Base-by-base conservation (phyloP, 768 basidiomycete species). In the Russula abietina region DNA sequence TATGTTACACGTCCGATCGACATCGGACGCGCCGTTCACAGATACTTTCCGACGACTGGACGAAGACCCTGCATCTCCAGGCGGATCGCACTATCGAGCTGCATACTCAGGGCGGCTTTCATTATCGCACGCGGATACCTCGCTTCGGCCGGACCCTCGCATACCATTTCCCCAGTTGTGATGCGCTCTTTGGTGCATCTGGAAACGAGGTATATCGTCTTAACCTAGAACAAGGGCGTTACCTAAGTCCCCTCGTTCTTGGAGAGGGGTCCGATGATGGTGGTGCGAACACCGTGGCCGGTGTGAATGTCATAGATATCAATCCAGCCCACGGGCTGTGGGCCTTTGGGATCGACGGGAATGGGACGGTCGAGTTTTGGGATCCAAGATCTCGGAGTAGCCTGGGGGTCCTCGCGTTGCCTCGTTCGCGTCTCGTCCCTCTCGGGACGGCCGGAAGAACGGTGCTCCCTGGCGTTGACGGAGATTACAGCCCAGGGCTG, bases 1-100 rank as follows among this genome's bases (percentile, higher is more conserved):
- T 30, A 51, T 19, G 17, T 17, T 30, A 30, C 22, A 30, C 49
- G 26, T 28, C 28, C 38, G 38, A 38, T 6, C 16, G 38, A 39
- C 10, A 22, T 28, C 16, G 50, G n/a, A 52, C 10, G 32, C 19
- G 17, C 38, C 2, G 65, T 43, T 43, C 64, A 8, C 74, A 97
- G 94, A 87, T 93, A 69, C 80, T 98, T 9, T 98, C 95, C 1
- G 91, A 95, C 70, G 96, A 98, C 78, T 98, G 96, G 96, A 98
- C 96, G 8, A 98, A 98, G 73, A 88, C 91, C n/a, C 81, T 98
- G 65, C 94, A 97, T 73, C 82, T 99, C 2, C 97, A 98, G 80
- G 88, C 88, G 55, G 94, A 98, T 77, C 87, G 97, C n/a, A 91
- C 91, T 5, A 74, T 99, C 59, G 92, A 94, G 70, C 79, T 99